Conservation (phyloP, 257 asterid species). For the Leonotis leonurus region DNA sequence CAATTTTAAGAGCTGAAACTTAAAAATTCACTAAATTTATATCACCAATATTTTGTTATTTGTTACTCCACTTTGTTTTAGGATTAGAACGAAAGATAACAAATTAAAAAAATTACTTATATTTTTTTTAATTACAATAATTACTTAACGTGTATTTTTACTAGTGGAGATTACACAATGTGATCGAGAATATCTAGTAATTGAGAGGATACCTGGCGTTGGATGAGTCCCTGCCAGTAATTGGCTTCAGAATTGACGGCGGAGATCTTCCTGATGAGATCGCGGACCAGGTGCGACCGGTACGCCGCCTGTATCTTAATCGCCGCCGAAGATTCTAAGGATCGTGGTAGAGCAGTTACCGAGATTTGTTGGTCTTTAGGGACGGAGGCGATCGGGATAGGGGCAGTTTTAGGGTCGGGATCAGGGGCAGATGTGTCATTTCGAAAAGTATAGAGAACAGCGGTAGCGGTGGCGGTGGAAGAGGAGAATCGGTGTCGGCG, state of each 20-base stretch:
- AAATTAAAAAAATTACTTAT: too few species aligned
- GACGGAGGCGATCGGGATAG: slow-evolving; percentile 30
- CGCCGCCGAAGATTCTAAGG: slow-evolving; percentile 38
- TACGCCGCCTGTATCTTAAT: slow-evolving; percentile 65
- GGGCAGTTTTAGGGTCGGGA: slow-evolving; percentile 17
- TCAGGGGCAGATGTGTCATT: slow-evolving; percentile 34
- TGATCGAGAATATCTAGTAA: not conserved
- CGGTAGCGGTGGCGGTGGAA: slow-evolving; percentile 26
- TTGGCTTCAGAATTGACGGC: slow-evolving; percentile 70
- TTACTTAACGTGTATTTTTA: too few species aligned
- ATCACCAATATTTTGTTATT: too few species aligned
- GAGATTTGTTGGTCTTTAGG: slow-evolving; percentile 22
- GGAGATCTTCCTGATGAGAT: slow-evolving; percentile 54
- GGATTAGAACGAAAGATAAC: too few species aligned
- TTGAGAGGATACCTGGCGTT: slow-evolving; percentile 54
- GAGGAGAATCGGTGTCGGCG: slow-evolving; percentile 25
- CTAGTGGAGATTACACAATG: not conserved
- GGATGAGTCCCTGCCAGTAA: slow-evolving; percentile 65
- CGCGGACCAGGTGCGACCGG: slow-evolving; percentile 55
- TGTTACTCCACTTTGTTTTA: too few species aligned
- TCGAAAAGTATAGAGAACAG: slow-evolving; percentile 26
- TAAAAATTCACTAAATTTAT: too few species aligned
- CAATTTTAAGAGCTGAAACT: too few species aligned
- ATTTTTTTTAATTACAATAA: too few species aligned
- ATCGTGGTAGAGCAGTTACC: slow-evolving; percentile 8